Conservation (phyloP, 805 yeast genomes). For the Schizosaccharomyces osmophilus region DNA sequence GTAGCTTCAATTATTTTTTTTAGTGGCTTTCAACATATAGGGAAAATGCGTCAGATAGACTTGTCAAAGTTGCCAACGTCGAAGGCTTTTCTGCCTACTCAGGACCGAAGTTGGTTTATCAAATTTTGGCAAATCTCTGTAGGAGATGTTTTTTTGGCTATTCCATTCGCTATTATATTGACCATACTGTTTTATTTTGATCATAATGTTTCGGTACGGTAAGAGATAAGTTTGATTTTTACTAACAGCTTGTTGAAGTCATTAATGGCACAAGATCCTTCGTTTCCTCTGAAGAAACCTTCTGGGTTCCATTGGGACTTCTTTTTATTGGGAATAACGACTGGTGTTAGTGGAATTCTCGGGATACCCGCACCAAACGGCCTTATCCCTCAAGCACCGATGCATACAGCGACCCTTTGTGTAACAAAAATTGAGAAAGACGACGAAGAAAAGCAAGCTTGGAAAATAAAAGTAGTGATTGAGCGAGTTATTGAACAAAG, state of each 20-base stretch:
- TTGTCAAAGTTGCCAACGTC: constrained; percentile 46
- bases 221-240: too few species aligned
- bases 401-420: constrained; percentile 61
- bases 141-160: constrained; percentile 59
- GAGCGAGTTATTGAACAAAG: constrained; percentile 61
- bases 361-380: constrained; percentile 96
- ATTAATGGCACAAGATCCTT: constrained; percentile 66
- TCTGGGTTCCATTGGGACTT: constrained; percentile 86
- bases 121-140: constrained; percentile 54
- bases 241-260: constrained; percentile 16
- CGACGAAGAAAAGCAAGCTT: neutral
- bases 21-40: constrained; percentile 81
- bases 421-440: constrained; percentile 20
- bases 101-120: constrained; percentile 44
- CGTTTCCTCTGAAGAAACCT: constrained; percentile 64
- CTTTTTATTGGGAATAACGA: constrained; percentile 56
- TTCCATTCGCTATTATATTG: constrained; percentile 74
- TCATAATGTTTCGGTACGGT: constrained; percentile 50
- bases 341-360: constrained; percentile 63
- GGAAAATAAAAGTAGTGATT: neutral
- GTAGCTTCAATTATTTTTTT: constrained; percentile 69
- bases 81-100: constrained; percentile 41
- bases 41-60: constrained; percentile 30
- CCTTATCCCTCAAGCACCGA: constrained; percentile 85
- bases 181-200: constrained; percentile 79